Evolutionary conservation across 2,329 filamentous ascomycete species (phyloP).

Genomic region (Aspergillus quadrilineatus): DNA sequence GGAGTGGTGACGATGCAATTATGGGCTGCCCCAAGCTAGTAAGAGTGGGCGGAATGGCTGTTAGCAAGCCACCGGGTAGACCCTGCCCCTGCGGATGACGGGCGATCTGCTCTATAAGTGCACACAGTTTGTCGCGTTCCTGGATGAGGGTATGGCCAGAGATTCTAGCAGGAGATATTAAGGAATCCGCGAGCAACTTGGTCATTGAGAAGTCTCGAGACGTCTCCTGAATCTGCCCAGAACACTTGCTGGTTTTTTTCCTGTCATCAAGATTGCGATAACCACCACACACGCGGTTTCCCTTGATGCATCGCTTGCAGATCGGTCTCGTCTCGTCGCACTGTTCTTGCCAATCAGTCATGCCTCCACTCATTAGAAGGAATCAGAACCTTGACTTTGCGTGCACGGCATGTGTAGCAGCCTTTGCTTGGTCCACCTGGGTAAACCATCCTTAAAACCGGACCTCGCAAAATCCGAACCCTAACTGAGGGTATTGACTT

Average conservation of each 20-base stretch:
- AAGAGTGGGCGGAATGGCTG: not conserved
- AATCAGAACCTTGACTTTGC: slow-evolving; percentile 12
- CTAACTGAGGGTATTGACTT: not conserved
- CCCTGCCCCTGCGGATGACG: slow-evolving; percentile 4
- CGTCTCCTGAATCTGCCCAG: not conserved
- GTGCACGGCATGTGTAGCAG: slow-evolving; percentile 12
- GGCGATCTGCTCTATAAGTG: not conserved
- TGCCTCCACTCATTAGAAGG: not conserved
- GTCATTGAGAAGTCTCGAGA: not conserved
- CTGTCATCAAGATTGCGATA: slow-evolving; percentile 6
- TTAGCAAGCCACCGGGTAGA: slow-evolving; percentile 1
- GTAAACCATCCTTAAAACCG: slow-evolving; percentile 7
- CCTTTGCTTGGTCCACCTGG: slow-evolving; percentile 11
- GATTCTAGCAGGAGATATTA: not conserved
- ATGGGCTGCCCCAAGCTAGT: not conserved
- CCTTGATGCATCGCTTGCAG: slow-evolving; percentile 9
- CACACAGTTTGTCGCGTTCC: not conserved
- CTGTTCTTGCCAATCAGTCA: slow-evolving; percentile 1
- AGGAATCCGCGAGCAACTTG: not conserved
- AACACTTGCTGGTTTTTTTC: not conserved
- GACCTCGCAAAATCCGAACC: not conserved
- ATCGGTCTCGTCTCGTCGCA: slow-evolving; percentile 7
- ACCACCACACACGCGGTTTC: slow-evolving; percentile 8
- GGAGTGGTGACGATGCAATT: not conserved
- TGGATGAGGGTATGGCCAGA: not conserved